Evolutionary conservation across 495 filamentous ascomycete species (phyloP).

Genomic region (Cryomyces antarcticus): DNA sequence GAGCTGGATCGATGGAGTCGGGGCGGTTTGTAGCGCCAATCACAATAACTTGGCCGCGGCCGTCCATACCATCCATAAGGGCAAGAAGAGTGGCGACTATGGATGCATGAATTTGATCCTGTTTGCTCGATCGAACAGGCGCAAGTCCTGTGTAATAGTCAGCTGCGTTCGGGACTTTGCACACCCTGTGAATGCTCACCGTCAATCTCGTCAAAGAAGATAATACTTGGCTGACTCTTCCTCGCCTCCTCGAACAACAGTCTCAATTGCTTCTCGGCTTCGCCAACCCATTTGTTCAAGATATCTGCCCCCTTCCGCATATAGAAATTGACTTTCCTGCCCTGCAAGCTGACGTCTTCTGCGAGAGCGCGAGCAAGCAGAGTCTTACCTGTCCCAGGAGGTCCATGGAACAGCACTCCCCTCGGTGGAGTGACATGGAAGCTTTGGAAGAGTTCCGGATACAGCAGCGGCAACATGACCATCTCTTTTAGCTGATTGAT

Average conservation of each 20-base stretch:
- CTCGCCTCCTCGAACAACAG: constrained; percentile 89
- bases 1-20: constrained; percentile 87
- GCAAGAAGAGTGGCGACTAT: constrained; percentile 91
- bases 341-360: constrained; percentile 56
- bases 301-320: constrained; percentile 98
- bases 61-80: constrained; percentile 98
- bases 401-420: constrained; percentile 90
- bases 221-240: constrained; percentile 90
- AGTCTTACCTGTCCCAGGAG: constrained; percentile 94
- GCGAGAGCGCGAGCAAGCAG: constrained; percentile 80
- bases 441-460: constrained; percentile 81
- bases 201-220: constrained; percentile 99
- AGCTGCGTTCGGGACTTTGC: constrained; percentile 5
- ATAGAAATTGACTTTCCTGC: constrained; percentile 90
- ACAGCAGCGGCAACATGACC: constrained; percentile 81
- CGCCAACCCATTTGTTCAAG: constrained; percentile 95
- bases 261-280: constrained; percentile 85
- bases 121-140: constrained; percentile 86
- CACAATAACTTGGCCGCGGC: constrained; percentile 90
- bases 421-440: constrained; percentile 87
- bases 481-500: constrained; percentile 96
- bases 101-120: constrained; percentile 95
- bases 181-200: constrained; percentile 25
- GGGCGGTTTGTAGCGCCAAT: constrained; percentile 96
- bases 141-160: constrained; percentile 39